phyloP scores from a whole-genome alignment of 768 basidiomycete species.

The Chalciporus chontae region DNA sequence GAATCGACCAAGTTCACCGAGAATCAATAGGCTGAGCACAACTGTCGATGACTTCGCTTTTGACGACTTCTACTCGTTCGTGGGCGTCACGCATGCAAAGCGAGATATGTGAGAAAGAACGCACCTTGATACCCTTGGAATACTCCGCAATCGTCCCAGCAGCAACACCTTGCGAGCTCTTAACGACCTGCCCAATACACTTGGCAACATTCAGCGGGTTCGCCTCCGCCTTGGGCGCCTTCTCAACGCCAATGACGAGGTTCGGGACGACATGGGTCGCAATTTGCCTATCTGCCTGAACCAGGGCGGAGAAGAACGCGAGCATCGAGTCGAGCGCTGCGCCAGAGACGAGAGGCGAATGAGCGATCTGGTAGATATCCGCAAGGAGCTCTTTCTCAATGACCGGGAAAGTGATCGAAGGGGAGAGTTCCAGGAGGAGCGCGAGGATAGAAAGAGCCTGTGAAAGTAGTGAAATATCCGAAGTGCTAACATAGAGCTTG shows the following conservation, averaged over 20 bases:
- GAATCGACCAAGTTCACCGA: conserved; percentile 91
- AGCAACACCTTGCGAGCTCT: conserved; percentile 63
- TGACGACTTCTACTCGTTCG: conserved; percentile 39
- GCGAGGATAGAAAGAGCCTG: conserved; percentile 66
- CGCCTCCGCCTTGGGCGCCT: conserved; percentile 52
- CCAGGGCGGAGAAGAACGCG: conserved; percentile 77
- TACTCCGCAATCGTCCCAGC: conserved; percentile 85
- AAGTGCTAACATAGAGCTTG: conserved; percentile 66
- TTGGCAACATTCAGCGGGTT: conserved; percentile 74
- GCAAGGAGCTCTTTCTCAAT: conserved; percentile 68
- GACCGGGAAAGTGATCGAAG: conserved; percentile 65
- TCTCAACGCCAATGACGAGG: conserved; percentile 64
- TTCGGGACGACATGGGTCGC: conserved; percentile 79
- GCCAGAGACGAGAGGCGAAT: conserved; percentile 76
- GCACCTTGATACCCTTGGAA: conserved; percentile 74
- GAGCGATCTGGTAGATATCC: conserved; percentile 66
- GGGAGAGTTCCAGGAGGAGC: conserved; percentile 65
- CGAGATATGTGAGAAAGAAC: conserved; percentile 1
- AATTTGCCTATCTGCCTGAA: conserved; percentile 78
- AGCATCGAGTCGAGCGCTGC: conserved; percentile 78
- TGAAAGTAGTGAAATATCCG: conserved; percentile 76
- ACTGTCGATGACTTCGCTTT: conserved; percentile 66
- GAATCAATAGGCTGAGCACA: conserved; percentile 79
- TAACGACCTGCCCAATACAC: conserved; percentile 81
- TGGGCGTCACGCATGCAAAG: conserved; percentile 1